Percentiles rank a stretch among this genome's conserved stretches.
These are phyloP conservation scores for Rhizopus sp. DNA, from an alignment of 371 early-diverging fungal genomes.

Conservation along the genomic window DNA sequence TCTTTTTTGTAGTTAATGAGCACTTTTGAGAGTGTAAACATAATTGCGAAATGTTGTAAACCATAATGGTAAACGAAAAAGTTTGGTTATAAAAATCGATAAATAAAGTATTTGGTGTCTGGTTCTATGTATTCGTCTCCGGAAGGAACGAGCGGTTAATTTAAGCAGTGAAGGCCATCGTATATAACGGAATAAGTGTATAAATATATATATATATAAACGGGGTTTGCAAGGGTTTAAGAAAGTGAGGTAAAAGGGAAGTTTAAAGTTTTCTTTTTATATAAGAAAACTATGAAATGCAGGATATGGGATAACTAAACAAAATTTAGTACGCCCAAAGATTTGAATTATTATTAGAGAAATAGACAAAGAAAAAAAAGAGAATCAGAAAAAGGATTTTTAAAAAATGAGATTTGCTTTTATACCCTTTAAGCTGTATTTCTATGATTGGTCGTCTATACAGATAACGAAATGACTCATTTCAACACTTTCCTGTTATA, in stretches of 20 bases:
- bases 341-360: too few species aligned
- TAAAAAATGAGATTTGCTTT: conserved; percentile 6
- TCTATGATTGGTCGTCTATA: conserved; percentile 3
- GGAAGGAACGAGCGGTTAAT: conserved; percentile 15
- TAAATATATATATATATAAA: too few species aligned
- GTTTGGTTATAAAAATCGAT: conserved; percentile 2
- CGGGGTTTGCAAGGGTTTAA: too few species aligned
- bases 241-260: too few species aligned
- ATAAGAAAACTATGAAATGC: too few species aligned
- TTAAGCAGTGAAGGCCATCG: conserved; percentile 34
- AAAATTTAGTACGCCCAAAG: too few species aligned
- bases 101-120: too few species aligned
- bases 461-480: conserved; percentile 15
- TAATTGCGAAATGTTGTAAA: conserved; percentile 23
- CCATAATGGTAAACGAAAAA: conserved; percentile 31
- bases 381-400: neutral
- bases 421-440: neutral
- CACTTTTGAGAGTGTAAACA: too few species aligned
- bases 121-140: conserved; percentile 12
- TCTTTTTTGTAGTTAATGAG: conserved; percentile 26
- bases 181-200: conserved; percentile 10
- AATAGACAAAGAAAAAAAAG: too few species aligned
- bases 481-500: conserved; percentile 17
- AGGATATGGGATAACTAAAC: too few species aligned
- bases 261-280: too few species aligned